A percentile compares a stretch with the other conserved stretches of the same genome.
Conservation (phyloP, 768 basidiomycete species). For the Naganishia kalamii region DNA sequence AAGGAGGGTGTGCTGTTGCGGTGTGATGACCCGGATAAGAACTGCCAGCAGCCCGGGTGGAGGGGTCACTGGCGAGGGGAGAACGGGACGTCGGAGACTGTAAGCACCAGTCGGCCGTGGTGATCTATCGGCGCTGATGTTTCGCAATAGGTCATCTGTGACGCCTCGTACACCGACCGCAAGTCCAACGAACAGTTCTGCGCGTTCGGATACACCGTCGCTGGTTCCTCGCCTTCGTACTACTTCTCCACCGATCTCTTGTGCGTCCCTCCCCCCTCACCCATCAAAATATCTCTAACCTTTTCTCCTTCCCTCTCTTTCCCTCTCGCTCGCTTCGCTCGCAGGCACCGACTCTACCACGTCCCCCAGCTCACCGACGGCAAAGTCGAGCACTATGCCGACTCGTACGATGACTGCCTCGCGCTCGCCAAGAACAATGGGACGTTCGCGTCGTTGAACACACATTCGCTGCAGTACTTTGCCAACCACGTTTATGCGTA, state of each 20-base stretch:
- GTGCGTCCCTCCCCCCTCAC: slow-evolving; percentile 10
- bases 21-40: slow-evolving; percentile 43
- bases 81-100: slow-evolving; percentile 44
- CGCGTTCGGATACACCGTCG: slow-evolving; percentile 34
- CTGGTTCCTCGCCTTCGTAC: slow-evolving; percentile 29
- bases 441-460: slow-evolving; percentile 36
- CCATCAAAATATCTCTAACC: not conserved
- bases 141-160: slow-evolving; percentile 32
- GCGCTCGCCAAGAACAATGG: slow-evolving; percentile 39
- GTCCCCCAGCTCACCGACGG: slow-evolving; percentile 36
- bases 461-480: slow-evolving; percentile 42
- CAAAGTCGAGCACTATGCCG: slow-evolving; percentile 36
- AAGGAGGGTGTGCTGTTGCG: slow-evolving; percentile 41
- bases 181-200: slow-evolving; percentile 36
- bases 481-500: slow-evolving; percentile 30
- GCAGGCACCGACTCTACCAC: slow-evolving; percentile 43
- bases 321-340: not conserved
- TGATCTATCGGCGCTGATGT: not conserved
- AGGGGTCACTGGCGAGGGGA: slow-evolving; percentile 44
- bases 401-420: slow-evolving; percentile 32
- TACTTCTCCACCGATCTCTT: slow-evolving; percentile 42
- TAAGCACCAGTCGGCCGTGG: slow-evolving; percentile 1
- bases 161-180: slow-evolving; percentile 37
- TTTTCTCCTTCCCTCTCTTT: not conserved
- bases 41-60: slow-evolving; percentile 41